A percentile compares a stretch with the other conserved stretches of the same genome.
These are phyloP conservation scores for Saccharum spontaneum DNA, from an alignment of 176 grass and related monocot species.

Conservation along the genomic window DNA sequence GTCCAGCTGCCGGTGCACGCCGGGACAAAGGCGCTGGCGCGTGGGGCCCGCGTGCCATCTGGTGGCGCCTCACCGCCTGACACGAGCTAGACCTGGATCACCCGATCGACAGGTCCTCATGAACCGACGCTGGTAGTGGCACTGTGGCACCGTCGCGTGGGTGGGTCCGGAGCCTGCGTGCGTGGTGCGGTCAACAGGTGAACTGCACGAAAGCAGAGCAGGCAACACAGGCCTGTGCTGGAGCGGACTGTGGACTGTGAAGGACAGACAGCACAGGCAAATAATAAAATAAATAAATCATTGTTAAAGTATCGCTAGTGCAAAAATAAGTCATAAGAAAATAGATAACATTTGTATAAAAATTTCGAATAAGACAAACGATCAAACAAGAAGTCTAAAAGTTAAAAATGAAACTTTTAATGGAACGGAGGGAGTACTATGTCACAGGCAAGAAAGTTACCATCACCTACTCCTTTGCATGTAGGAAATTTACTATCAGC, in stretches of 20 bases:
- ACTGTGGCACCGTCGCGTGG: conserved; percentile 1
- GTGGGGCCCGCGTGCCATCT: background rate
- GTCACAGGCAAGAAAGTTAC: too few relatives aligned
- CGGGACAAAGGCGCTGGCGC: background rate
- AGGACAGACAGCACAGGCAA: conserved; percentile 38
- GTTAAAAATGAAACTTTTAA: too few relatives aligned
- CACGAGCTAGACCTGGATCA: conserved; percentile 13
- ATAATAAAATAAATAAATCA: too few relatives aligned
- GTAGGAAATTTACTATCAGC: too few relatives aligned
- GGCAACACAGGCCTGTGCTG: background rate
- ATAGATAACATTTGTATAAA: too few relatives aligned
- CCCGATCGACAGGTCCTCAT: conserved; percentile 38
- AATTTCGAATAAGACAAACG: too few relatives aligned
- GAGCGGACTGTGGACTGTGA: too few relatives aligned
- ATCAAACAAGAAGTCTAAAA: too few relatives aligned
- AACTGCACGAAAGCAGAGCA: conserved; percentile 3
- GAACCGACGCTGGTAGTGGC: conserved; percentile 25
- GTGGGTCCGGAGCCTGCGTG: background rate
- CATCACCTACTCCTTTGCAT: too few relatives aligned
- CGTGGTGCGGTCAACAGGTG: conserved; percentile 45
- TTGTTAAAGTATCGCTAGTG: too few relatives aligned
- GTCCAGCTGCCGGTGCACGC: conserved; percentile 9
- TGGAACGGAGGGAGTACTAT: too few relatives aligned
- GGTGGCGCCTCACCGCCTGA: conserved; percentile 32
- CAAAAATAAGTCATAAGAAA: too few relatives aligned